Percentiles rank a stretch among this genome's conserved stretches.
phyloP scores from a whole-genome alignment of 495 filamentous ascomycete species.

The Tuber borchii region DNA sequence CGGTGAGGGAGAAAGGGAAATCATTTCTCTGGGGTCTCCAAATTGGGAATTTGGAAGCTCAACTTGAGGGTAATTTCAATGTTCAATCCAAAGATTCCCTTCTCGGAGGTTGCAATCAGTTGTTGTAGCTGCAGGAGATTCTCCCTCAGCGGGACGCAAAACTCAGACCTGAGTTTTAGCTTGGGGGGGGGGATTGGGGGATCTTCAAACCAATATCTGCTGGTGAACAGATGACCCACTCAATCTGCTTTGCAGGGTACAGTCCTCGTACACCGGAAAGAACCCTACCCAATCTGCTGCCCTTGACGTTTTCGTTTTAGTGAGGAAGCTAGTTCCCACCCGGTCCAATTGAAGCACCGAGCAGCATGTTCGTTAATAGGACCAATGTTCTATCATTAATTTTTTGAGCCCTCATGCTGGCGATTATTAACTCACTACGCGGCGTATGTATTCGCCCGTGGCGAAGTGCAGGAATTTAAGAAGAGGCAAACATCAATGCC shows the following conservation, averaged over 20 bases:
- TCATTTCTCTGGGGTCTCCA: neutral
- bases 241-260: neutral
- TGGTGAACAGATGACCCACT: neutral
- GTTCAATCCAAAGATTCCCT: neutral
- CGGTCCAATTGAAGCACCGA: neutral
- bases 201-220: neutral
- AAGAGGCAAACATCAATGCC: neutral
- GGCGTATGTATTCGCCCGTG: neutral
- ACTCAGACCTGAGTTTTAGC: neutral
- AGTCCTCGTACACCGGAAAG: neutral
- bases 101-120: neutral
- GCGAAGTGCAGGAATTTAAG: constrained; percentile 1
- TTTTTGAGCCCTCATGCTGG: neutral
- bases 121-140: neutral
- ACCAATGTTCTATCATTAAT: neutral
- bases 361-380: neutral
- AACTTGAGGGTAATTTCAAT: constrained; percentile 2
- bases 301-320: neutral
- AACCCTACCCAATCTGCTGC: neutral
- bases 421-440: neutral
- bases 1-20: neutral
- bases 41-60: neutral
- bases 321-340: neutral
- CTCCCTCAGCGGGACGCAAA: neutral
- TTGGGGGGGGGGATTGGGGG: neutral